Evolutionary conservation across 1,284 basidiomycete genomes (phyloP).

Genomic region (Ustilago sp.): DNA sequence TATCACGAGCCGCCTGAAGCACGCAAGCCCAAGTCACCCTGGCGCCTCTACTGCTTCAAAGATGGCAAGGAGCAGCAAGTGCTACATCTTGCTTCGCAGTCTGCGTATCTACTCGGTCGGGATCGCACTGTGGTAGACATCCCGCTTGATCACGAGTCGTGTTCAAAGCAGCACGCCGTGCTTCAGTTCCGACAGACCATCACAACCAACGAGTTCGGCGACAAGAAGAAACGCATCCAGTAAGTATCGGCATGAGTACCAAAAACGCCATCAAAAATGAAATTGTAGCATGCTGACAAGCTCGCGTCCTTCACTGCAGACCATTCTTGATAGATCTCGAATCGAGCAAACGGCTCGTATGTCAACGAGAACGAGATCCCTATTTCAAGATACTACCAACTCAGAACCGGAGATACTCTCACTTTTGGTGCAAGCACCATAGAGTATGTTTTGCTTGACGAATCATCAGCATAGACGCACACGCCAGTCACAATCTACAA

Average conservation of each 20-base stretch:
- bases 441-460: conserved; percentile 65
- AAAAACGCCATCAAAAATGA: too few species aligned
- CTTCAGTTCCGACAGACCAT: conserved; percentile 91
- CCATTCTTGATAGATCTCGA: conserved; percentile 87
- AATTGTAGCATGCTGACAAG: neutral
- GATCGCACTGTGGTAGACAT: conserved; percentile 81
- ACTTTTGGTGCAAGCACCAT: conserved; percentile 62
- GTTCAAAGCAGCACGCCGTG: conserved; percentile 97
- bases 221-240: conserved; percentile 73
- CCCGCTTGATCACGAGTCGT: conserved; percentile 91
- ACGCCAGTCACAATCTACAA: neutral
- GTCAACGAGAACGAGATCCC: conserved; percentile 91
- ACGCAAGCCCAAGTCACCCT: conserved; percentile 85
- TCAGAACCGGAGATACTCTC: conserved; percentile 79
- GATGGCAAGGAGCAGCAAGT: conserved; percentile 81
- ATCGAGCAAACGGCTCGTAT: conserved; percentile 90
- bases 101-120: conserved; percentile 91
- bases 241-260: neutral
- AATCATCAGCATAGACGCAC: conserved; percentile 30
- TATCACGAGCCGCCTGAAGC: conserved; percentile 99
- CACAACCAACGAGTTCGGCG: conserved; percentile 89
- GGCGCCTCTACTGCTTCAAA: conserved; percentile 98
- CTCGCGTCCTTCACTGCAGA: neutral
- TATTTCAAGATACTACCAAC: conserved; percentile 87
- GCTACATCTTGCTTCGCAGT: conserved; percentile 76